Conservation (phyloP, 1,284 basidiomycete genomes). For the Rhodotorula sp. region DNA sequence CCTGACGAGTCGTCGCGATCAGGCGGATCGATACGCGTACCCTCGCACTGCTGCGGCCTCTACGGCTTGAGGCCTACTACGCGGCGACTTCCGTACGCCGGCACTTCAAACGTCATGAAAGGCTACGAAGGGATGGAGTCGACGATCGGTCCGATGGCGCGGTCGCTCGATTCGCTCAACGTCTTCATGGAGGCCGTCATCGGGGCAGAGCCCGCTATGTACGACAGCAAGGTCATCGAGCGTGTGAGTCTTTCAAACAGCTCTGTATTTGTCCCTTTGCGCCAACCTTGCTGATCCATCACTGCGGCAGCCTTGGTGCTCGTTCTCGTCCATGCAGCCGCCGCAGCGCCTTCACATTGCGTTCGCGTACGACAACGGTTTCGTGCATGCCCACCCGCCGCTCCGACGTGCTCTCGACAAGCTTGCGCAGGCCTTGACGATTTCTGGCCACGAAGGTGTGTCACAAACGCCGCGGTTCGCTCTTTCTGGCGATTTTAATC, state of each 20-base stretch:
- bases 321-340: too few species aligned
- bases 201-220: neutral
- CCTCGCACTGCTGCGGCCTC: conserved; percentile 1
- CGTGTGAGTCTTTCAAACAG: neutral
- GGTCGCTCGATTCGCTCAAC: neutral
- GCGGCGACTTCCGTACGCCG: neutral
- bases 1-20: neutral
- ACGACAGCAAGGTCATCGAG: neutral
- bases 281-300: neutral
- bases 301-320: neutral
- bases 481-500: fast-evolving
- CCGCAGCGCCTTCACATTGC: neutral
- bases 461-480: neutral
- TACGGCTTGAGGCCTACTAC: conserved; percentile 2
- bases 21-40: conserved; percentile 8
- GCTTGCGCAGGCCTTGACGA: neutral
- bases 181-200: neutral
- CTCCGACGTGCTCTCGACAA: neutral
- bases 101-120: neutral
- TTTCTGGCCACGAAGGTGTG: neutral
- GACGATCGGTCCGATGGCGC: conserved; percentile 2
- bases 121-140: conserved; percentile 9
- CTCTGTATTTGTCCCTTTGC: neutral
- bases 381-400: neutral
- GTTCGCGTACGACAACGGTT: neutral